Percentiles rank a stretch among this genome's conserved stretches.
Evolutionary conservation across 768 basidiomycete genomes (phyloP).

Genomic region (Psilocybe cubensis): DNA sequence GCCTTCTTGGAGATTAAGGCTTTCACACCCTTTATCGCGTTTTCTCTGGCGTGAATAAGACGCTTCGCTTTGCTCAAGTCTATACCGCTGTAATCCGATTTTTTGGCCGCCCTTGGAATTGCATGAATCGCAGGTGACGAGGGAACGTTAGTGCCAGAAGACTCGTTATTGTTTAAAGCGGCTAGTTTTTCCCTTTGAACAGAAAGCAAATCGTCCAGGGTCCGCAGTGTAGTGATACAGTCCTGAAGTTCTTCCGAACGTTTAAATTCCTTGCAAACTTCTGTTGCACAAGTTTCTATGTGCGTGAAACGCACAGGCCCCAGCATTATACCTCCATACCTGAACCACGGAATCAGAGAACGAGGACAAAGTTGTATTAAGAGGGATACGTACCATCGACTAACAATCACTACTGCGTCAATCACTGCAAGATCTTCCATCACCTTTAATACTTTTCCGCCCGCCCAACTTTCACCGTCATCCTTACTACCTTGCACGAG

Average conservation of each 20-base stretch:
- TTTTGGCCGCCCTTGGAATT: conserved; percentile 25
- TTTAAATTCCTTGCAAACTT: conserved; percentile 74
- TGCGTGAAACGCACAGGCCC: conserved; percentile 79
- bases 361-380: neutral
- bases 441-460: conserved; percentile 60
- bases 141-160: neutral
- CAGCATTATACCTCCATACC: conserved; percentile 83
- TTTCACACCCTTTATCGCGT: conserved; percentile 66
- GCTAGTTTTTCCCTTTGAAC: conserved; percentile 55
- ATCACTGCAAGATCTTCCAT: conserved; percentile 74
- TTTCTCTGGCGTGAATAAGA: conserved; percentile 71
- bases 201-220: conserved; percentile 63
- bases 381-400: conserved; percentile 60
- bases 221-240: conserved; percentile 54
- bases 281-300: conserved; percentile 73
- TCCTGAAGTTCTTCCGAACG: conserved; percentile 71
- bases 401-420: conserved; percentile 81
- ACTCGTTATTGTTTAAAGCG: conserved; percentile 12
- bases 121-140: conserved; percentile 3
- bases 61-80: conserved; percentile 69
- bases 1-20: conserved; percentile 48
- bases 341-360: conserved; percentile 27
- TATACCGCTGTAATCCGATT: conserved; percentile 53
- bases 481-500: conserved; percentile 66
- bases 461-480: conserved; percentile 79